Conservation (phyloP, 108 stramenopile genomes). For the Schizochytrium sp. region DNA sequence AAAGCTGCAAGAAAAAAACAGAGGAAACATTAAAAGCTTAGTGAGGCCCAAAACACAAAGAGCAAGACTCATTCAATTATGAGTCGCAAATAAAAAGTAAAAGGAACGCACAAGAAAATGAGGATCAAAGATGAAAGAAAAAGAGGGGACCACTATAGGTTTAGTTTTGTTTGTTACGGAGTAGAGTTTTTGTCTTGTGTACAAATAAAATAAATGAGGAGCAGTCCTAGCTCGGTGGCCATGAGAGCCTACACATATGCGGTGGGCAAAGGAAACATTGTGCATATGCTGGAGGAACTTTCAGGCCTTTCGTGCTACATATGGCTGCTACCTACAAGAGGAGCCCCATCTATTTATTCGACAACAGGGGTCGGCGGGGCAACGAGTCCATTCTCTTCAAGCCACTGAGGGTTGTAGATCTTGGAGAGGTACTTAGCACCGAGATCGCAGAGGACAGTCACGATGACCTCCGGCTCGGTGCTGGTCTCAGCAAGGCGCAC, state of each 20-base stretch:
- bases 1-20: too few species aligned
- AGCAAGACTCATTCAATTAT: not conserved
- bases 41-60: not conserved
- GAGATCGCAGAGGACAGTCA: conserved; percentile 59
- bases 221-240: too few species aligned
- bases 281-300: too few species aligned
- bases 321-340: not conserved
- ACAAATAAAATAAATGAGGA: too few species aligned
- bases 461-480: conserved; percentile 17
- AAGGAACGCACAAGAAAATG: not conserved
- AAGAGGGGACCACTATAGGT: not conserved
- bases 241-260: too few species aligned
- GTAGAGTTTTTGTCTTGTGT: too few species aligned
- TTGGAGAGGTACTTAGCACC: conserved; percentile 63
- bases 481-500: not conserved
- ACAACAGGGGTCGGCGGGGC: conserved; percentile 20
- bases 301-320: too few species aligned
- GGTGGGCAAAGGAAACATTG: not conserved
- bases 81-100: not conserved
- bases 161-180: too few species aligned
- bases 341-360: not conserved
- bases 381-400: conserved; percentile 62
- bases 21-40: too few species aligned
- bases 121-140: not conserved
- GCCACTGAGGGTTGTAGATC: conserved; percentile 64